phyloP scores from a whole-genome alignment of 2,329 filamentous ascomycete genomes.

The Colletotrichum trifolii region DNA sequence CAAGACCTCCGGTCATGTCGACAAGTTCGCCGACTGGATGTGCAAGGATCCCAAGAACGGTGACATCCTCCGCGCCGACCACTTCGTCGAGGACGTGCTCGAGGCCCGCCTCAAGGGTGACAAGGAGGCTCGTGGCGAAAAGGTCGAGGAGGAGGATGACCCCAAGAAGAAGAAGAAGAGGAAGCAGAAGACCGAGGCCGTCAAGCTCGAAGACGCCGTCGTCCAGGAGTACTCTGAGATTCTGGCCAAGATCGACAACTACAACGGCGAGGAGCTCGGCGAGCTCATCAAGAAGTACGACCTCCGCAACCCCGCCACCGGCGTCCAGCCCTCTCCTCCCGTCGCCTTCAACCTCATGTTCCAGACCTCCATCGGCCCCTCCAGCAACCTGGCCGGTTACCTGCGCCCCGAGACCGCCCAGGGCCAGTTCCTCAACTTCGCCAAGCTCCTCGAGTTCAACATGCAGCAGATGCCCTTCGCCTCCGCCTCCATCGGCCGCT shows the following conservation, averaged over 20 bases:
- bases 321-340: conserved; percentile 80
- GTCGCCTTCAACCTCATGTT: conserved; percentile 99
- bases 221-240: conserved; percentile 92
- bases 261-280: conserved; percentile 86
- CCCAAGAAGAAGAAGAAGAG: conserved; percentile 91
- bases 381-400: conserved; percentile 86
- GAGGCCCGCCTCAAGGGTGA: conserved; percentile 88
- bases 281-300: conserved; percentile 91
- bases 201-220: conserved; percentile 88
- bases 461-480: conserved; percentile 96
- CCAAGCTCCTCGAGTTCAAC: conserved; percentile 96
- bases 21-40: conserved; percentile 99
- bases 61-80: conserved; percentile 95
- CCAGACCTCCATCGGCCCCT: conserved; percentile 92
- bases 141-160: conserved; percentile 75
- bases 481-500: conserved; percentile 96
- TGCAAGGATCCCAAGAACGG: conserved; percentile 98
- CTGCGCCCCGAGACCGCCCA: conserved; percentile 95
- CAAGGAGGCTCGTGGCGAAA: conserved; percentile 90
- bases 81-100: conserved; percentile 94
- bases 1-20: conserved; percentile 96
- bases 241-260: conserved; percentile 95
- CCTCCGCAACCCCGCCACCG: conserved; percentile 87
- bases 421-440: conserved; percentile 97
- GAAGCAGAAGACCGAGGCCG: conserved; percentile 77